Evolutionary conservation across 208 protist species (phyloP).

Genomic region (Angomonas ambiguus): DNA sequence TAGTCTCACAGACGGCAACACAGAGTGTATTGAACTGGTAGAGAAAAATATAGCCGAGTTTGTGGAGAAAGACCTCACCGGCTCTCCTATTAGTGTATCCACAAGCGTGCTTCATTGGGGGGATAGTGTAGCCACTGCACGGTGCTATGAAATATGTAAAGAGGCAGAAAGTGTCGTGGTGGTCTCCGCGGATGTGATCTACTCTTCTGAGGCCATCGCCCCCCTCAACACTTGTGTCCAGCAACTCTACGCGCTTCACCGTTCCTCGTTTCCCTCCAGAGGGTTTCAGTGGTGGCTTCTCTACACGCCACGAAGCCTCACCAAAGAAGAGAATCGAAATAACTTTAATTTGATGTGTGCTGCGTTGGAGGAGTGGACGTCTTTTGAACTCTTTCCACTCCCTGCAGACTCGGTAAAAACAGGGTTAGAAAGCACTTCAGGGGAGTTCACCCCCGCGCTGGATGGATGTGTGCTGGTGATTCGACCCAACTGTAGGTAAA

Average conservation of each 20-base stretch:
- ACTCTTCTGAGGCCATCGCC: conserved; percentile 13
- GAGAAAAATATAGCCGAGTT: conserved; percentile 7
- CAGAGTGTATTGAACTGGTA: conserved; percentile 12
- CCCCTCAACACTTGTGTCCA: conserved; percentile 5
- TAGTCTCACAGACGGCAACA: conserved; percentile 22
- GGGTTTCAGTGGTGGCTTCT: conserved; percentile 21
- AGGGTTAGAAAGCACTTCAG: background rate
- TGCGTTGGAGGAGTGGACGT: background rate
- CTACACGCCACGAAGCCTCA: conserved; percentile 18
- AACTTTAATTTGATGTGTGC: background rate
- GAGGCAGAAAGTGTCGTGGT: background rate
- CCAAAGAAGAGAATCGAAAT: conserved; percentile 6
- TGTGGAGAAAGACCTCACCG: background rate
- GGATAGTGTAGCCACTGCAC: background rate
- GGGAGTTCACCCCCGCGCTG: background rate
- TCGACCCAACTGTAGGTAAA: background rate
- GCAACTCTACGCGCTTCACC: background rate
- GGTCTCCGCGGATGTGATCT: conserved; percentile 22
- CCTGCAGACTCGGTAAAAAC: background rate
- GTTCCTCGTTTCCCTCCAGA: no score
- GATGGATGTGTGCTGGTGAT: background rate
- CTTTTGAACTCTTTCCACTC: background rate
- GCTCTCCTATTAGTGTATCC: background rate
- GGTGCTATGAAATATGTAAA: background rate
- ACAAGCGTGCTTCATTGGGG: conserved; percentile 12